A percentile compares a stretch with the other conserved stretches of the same genome.
Evolutionary conservation across 106 monocot genomes (phyloP).

Genomic region (Amphibolis antarctica): DNA sequence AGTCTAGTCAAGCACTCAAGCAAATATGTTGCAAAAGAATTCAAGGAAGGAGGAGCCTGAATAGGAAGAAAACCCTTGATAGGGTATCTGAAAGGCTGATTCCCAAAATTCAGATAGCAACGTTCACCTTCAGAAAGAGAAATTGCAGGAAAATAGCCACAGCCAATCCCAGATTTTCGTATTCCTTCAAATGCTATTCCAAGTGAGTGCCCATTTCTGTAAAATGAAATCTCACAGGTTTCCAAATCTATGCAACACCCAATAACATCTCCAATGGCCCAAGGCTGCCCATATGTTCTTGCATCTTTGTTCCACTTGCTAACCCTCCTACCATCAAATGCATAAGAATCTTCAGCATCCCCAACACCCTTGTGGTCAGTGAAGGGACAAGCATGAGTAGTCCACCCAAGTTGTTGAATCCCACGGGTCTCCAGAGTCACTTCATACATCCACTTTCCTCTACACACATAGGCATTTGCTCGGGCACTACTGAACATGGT

Average conservation of each 20-base stretch:
- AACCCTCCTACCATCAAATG: conserved; percentile 90
- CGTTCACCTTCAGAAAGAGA: conserved; percentile 95
- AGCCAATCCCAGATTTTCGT: conserved; percentile 29
- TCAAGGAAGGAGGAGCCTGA: conserved; percentile 48
- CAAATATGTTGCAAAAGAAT: conserved; percentile 37
- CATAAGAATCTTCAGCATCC: conserved; percentile 86
- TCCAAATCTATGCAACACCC: conserved; percentile 96
- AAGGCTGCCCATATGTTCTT: conserved; percentile 64
- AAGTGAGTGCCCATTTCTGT: conserved; percentile 73
- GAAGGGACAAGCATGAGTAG: conserved; percentile 62
- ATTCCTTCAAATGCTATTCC: conserved; percentile 79
- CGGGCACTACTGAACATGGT: conserved; percentile 78
- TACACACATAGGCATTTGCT: conserved; percentile 62
- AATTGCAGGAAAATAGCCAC: conserved; percentile 75
- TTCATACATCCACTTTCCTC: conserved; percentile 99
- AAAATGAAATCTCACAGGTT: conserved; percentile 55
- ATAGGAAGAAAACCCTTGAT: conserved; percentile 61
- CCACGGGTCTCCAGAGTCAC: conserved; percentile 82
- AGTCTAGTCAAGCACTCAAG: conserved; percentile 61
- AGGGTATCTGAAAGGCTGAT: conserved; percentile 77
- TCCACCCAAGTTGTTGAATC: conserved; percentile 95
- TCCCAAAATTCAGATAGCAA: conserved; percentile 85
- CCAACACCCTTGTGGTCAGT: conserved; percentile 91
- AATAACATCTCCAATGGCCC: conserved; percentile 94
- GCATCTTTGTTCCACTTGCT: conserved; percentile 85